Conservation (phyloP, 2,329 filamentous ascomycete species). For the Myriosclerotinia duriaeana region DNA sequence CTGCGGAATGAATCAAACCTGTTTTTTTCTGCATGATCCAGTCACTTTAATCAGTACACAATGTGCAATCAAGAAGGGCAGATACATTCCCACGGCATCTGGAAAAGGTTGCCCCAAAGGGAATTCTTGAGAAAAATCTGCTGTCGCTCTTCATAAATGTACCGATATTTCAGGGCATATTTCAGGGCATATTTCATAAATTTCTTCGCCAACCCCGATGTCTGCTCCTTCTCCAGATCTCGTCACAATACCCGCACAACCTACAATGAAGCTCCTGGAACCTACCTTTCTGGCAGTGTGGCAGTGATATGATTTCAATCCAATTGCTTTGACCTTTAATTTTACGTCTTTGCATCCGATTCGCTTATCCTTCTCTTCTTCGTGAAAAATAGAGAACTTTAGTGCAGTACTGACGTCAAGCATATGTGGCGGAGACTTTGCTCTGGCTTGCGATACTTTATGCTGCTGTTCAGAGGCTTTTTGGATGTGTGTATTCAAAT, state of each 20-base stretch:
- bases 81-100: constrained; percentile 29
- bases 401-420: not conserved
- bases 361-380: not conserved
- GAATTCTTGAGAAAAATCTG: constrained; percentile 24
- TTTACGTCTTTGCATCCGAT: not conserved
- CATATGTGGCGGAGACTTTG: not conserved
- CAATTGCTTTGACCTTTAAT: not conserved
- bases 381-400: not conserved
- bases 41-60: constrained; percentile 29
- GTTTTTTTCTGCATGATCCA: constrained; percentile 31
- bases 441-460: not conserved
- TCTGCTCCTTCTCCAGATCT: not conserved
- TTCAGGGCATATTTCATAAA: not conserved
- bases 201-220: not conserved
- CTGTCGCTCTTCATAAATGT: not conserved
- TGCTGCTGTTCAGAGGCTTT: not conserved
- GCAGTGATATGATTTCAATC: not conserved
- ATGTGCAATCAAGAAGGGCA: constrained; percentile 29
- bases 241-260: not conserved
- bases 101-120: constrained; percentile 24
- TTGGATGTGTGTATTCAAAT: not conserved
- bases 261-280: not conserved
- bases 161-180: not conserved
- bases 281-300: not conserved
- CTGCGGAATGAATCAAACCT: constrained; percentile 40